A percentile compares a stretch with the other conserved stretches of the same genome.
Evolutionary conservation across 805 yeast species (phyloP).

Genomic region (Lipomyces kockii): DNA sequence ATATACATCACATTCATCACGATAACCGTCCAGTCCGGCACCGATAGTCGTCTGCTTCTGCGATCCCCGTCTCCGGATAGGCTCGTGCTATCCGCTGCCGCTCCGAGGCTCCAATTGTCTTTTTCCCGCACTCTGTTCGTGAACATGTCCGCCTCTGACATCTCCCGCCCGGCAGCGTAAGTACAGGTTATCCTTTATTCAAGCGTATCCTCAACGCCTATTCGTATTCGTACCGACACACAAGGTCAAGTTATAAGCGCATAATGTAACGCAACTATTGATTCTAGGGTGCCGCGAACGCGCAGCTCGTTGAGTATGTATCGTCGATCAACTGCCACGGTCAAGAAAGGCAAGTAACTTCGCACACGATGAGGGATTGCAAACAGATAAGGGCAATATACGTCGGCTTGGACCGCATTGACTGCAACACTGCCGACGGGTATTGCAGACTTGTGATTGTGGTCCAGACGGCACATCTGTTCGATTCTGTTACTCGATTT

Average conservation of each 20-base stretch:
- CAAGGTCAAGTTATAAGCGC: neutral
- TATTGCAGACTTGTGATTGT: neutral
- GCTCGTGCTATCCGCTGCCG: neutral
- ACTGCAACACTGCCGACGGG: neutral
- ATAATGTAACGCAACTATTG: neutral
- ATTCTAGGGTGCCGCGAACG: conserved; percentile 7
- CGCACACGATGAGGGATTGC: neutral
- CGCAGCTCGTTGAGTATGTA: conserved; percentile 5
- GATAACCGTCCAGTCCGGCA: neutral
- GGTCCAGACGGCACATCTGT: neutral
- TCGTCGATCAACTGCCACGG: conserved; percentile 3
- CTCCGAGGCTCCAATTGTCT: neutral
- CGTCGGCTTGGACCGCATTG: neutral
- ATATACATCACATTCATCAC: neutral
- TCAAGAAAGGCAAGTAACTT: neutral
- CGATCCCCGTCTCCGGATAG: neutral
- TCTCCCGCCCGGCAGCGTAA: neutral
- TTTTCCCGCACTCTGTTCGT: neutral
- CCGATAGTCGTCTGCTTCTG: neutral
- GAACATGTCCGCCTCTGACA: neutral
- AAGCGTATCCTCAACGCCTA: neutral
- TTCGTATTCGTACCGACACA: neutral
- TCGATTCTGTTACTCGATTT: neutral
- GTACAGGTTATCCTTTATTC: neutral
- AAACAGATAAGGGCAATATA: neutral